Evolutionary conservation across 1,284 basidiomycete genomes (phyloP), one percentile per base, ranked within the genome.

Genomic region (Neonothopanus nambi): DNA sequence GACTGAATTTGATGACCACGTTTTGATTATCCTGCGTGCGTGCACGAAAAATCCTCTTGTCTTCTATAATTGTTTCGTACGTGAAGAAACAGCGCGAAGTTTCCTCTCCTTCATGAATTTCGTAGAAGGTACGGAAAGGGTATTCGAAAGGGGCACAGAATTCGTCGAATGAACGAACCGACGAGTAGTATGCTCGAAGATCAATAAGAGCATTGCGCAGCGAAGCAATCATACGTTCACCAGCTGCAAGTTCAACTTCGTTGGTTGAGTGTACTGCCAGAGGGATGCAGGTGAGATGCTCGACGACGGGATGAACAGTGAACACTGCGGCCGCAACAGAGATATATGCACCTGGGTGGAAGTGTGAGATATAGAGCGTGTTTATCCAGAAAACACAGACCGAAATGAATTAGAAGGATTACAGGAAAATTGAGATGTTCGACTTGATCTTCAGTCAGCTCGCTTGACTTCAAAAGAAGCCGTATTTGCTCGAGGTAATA

Each of bases 1-100:
- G 48, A 41, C 37, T 46, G 46, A 55, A 59, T 40, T 57, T 59
- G 39, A 57, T 40, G 48, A 33, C 51, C 15, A 30, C 0, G 28
- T 33, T 9, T 5, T 30, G 7, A 8, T 46, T 20, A 30, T 46
- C 24, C n/a, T 46, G 8, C 8, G 44, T 46, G 17, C 33, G 8
- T 17, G 18, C 44, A 17, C 33, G 17, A 30, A 55, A 57, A 41
- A 55, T 44, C 36, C 56, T 30, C 44, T 41, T 47, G 40, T 48
- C 48, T 13, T 55, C 53, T 24, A 56, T 28, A 44, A 43, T 47
- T 20, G 12, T 26, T 17, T 26, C 17, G 43, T 59, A 59, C 15
- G 24, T 48, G 38, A 48, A 48, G 30, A 28, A 13, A 33, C 3
- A 33, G 18, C 21, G 45, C 24, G 15, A 17, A 4, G 18, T 23